Base-by-base conservation (phyloP, 2,329 filamentous ascomycete species). In the Clathrospora elynae region DNA sequence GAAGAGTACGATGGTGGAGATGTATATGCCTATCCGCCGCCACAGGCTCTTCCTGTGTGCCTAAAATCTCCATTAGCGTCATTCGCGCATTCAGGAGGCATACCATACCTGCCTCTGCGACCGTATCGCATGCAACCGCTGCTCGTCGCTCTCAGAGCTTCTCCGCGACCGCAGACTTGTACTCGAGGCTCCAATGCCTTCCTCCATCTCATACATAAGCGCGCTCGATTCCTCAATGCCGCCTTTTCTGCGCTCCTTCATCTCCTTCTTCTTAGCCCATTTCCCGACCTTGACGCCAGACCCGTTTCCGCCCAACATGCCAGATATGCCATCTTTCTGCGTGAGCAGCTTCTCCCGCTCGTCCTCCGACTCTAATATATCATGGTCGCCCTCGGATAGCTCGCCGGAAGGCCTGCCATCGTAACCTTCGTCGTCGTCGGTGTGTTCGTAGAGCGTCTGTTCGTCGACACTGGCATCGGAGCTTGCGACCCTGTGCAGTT, bases 181-280 rank as follows among this genome's bases (percentile, higher is more conserved):
- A 32, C 52, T 84, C 73, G 75, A 87, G 48, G 79, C 83, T 61
- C 87, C 79, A 2, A 78, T 81, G 1, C 90, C 89, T 64, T 90
- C 86, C 70, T 96, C 91, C 86, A 92, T 89, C 72, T 93, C 88
- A 67, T 89, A 91, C 85, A 95, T 88, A 61, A 95, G 75, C 67
- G 85, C 82, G 24, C 86, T 85, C 54, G 88, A 83, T 63, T 89
- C 87, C 41, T 84, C 84, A 47, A 83, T 69, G 17, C 51, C 45
- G 13, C 53, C 53, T 42, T 74, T 74, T 78, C 77, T 71, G 46
- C 64, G 53, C 46, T 62, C 51, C 29, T 53, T 61, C 48, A 62
- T 59, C 39, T 55, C 51, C 29, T 46, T 47, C 38, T 53, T 59
- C 44, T 54, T 59, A n/a, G 33, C 42, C 33, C 48, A 47, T 47